Percentiles rank a stretch among this genome's conserved stretches.
These are phyloP conservation scores for Meripilus lineatus DNA, from an alignment of 1,284 basidiomycete species.

Conservation along the genomic window DNA sequence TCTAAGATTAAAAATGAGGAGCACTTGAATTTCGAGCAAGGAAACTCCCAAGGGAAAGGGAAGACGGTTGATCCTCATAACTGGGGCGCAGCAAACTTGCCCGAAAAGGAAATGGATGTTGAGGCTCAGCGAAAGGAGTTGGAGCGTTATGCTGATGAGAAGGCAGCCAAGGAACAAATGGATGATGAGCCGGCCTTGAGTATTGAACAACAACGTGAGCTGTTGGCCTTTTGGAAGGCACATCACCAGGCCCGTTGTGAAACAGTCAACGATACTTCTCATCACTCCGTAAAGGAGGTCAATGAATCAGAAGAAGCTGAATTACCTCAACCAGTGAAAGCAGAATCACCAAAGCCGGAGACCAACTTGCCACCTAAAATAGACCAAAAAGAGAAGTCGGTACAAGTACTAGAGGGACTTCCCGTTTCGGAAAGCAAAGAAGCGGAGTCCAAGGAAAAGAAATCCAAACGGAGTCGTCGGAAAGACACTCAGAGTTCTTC, in stretches of 20 bases:
- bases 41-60: slow-evolving; percentile 11
- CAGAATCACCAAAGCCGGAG: no score
- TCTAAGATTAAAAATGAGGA: no score
- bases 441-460: no score
- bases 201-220: background rate
- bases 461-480: no score
- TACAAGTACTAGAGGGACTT: background rate
- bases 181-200: background rate
- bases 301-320: no score
- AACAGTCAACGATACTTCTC: no score
- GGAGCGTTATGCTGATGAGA: background rate
- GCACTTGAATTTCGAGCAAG: no score
- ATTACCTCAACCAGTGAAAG: no score
- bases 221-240: background rate
- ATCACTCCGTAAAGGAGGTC: no score
- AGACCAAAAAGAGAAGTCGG: background rate
- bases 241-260: background rate
- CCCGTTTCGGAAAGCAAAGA: background rate
- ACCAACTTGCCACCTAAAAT: no score
- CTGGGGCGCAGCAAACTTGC: slow-evolving; percentile 11
- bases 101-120: slow-evolving; percentile 7
- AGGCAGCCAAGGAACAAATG: no score
- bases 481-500: background rate
- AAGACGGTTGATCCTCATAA: slow-evolving; percentile 8
- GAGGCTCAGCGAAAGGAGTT: slow-evolving; percentile 5